Percentiles rank a stretch among this genome's conserved stretches.
These are phyloP conservation scores for Quercus suber DNA, from an alignment of 306 rosid species.

Conservation along the genomic window DNA sequence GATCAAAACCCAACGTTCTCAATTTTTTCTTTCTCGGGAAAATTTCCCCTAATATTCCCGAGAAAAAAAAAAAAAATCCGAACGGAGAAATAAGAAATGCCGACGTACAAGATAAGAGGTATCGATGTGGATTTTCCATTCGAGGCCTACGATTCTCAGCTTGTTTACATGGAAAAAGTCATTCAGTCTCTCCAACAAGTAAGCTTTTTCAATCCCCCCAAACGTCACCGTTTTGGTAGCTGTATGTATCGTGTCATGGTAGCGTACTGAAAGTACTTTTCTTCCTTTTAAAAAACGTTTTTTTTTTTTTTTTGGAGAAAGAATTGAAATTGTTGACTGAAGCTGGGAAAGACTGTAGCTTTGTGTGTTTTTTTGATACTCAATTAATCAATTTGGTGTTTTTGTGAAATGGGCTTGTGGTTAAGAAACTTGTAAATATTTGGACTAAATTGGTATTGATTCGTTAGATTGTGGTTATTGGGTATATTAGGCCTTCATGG, in stretches of 20 bases:
- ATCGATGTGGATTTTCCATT: constrained; percentile 81
- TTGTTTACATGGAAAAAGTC: constrained; percentile 95
- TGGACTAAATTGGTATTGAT: not conserved
- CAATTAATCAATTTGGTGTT: not conserved
- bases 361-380: not conserved
- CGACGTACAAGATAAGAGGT: constrained; percentile 74
- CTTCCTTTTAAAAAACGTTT: no score
- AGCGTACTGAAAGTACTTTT: no score
- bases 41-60: not conserved
- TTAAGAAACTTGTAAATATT: not conserved
- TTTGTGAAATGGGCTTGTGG: not conserved
- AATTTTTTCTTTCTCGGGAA: not conserved
- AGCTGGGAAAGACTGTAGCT: not conserved
- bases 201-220: constrained; percentile 1
- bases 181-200: constrained; percentile 84
- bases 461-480: not conserved
- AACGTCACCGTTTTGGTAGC: not conserved
- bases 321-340: not conserved
- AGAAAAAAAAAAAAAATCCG: not conserved
- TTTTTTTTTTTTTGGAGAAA: no score
- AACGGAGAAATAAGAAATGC: constrained; percentile 47
- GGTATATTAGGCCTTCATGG: not conserved
- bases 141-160: constrained; percentile 88
- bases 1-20: not conserved
- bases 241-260: not conserved